A percentile compares a stretch with the other conserved stretches of the same genome.
These are phyloP conservation scores for Exophiala lecanii-corni DNA, from an alignment of 2,329 filamentous ascomycete species.

Conservation along the genomic window DNA sequence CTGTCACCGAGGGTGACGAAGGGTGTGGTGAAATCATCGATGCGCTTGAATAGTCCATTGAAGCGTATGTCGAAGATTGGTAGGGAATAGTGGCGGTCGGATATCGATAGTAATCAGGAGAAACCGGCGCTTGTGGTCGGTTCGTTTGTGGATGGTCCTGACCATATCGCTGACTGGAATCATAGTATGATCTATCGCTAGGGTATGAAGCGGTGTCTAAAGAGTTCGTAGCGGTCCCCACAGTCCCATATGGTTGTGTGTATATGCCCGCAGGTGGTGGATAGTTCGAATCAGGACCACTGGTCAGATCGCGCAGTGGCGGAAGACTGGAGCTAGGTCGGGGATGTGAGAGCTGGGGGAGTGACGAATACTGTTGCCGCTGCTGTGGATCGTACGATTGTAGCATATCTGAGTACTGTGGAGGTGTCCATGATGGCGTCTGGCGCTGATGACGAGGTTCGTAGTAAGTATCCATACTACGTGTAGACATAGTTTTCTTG, in stretches of 20 bases:
- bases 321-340: slow-evolving; percentile 13
- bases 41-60: slow-evolving; percentile 14
- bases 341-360: slow-evolving; percentile 6
- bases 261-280: slow-evolving; percentile 9
- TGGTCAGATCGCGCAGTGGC: slow-evolving; percentile 15
- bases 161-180: slow-evolving; percentile 16
- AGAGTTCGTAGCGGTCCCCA: not conserved
- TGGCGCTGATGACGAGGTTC: slow-evolving; percentile 11
- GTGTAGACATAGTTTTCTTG: slow-evolving; percentile 16
- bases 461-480: slow-evolving; percentile 16
- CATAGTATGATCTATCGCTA: slow-evolving; percentile 16
- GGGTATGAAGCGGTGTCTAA: slow-evolving; percentile 9
- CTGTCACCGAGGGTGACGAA: slow-evolving; percentile 14
- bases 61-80: slow-evolving; percentile 15
- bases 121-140: slow-evolving; percentile 6
- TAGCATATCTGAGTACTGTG: slow-evolving; percentile 14
- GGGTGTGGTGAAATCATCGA: slow-evolving; percentile 7
- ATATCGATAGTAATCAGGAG: slow-evolving; percentile 13
- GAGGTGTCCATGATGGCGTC: slow-evolving; percentile 16
- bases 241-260: slow-evolving; percentile 4
- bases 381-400: slow-evolving; percentile 9
- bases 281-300: slow-evolving; percentile 8
- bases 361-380: slow-evolving; percentile 10
- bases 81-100: slow-evolving; percentile 7
- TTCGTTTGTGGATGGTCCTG: slow-evolving; percentile 14